phyloP scores from a whole-genome alignment of 495 filamentous ascomycete genomes.

The Schizothecium vesticola region DNA sequence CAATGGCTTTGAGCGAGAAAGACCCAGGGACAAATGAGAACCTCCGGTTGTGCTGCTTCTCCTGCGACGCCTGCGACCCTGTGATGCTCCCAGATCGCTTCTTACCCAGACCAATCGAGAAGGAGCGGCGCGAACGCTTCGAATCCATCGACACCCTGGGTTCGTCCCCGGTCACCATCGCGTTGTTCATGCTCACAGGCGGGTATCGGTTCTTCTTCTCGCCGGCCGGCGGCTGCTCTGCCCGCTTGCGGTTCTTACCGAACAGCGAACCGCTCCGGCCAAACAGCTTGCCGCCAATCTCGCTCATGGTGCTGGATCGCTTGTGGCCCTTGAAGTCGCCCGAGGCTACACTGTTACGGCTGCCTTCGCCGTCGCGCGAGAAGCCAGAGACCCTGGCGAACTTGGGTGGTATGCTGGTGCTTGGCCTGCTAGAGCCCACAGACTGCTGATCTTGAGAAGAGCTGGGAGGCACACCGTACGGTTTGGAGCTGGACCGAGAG shows the following conservation, averaged over 20 bases:
- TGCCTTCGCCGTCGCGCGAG: slow-evolving; percentile 13
- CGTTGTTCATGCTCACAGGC: slow-evolving; percentile 71
- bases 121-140: slow-evolving; percentile 60
- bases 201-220: slow-evolving; percentile 61
- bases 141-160: slow-evolving; percentile 75
- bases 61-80: slow-evolving; percentile 46
- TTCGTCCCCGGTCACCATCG: slow-evolving; percentile 43
- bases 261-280: slow-evolving; percentile 75
- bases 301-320: slow-evolving; percentile 82
- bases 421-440: slow-evolving; percentile 54
- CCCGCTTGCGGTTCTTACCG: slow-evolving; percentile 46
- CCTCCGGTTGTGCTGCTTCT: slow-evolving; percentile 50
- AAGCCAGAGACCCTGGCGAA: slow-evolving; percentile 48
- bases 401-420: slow-evolving; percentile 48
- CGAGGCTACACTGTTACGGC: background rate
- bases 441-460: slow-evolving; percentile 56
- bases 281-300: slow-evolving; percentile 72
- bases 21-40: slow-evolving; percentile 76
- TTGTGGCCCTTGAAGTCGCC: slow-evolving; percentile 66
- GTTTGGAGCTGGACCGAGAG: slow-evolving; percentile 59
- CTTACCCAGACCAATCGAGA: slow-evolving; percentile 66
- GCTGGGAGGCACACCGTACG: slow-evolving; percentile 63
- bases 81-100: slow-evolving; percentile 59
- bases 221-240: slow-evolving; percentile 33
- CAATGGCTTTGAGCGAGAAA: slow-evolving; percentile 61